A percentile compares a stretch with the other conserved stretches of the same genome.
Evolutionary conservation across 352 stramenopile species (phyloP).

Genomic region (Aphanomyces stellatus): DNA sequence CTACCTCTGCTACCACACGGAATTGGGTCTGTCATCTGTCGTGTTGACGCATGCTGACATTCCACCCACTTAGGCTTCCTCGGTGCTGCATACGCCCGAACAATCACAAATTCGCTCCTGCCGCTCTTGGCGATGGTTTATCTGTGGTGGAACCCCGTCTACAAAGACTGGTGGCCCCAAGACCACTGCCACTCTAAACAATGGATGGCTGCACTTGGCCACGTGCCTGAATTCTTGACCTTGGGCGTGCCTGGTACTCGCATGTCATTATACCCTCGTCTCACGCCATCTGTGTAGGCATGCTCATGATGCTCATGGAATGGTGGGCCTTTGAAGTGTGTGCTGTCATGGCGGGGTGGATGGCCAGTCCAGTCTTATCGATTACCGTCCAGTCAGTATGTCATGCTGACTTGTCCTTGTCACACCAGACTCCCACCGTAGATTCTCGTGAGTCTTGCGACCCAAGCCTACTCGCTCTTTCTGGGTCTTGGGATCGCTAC

Average conservation of each 20-base stretch:
- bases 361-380: constrained; percentile 50
- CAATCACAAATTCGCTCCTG: neutral
- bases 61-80: constrained; percentile 16
- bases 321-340: constrained; percentile 79
- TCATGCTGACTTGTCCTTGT: constrained; percentile 31
- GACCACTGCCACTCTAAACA: neutral
- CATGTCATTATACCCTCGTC: neutral
- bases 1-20: constrained; percentile 8
- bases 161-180: constrained; percentile 6
- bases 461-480: constrained; percentile 52
- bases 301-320: constrained; percentile 72
- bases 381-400: constrained; percentile 75
- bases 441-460: constrained; percentile 50
- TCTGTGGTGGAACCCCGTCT: constrained; percentile 8
- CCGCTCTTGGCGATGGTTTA: neutral
- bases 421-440: neutral
- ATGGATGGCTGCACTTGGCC: constrained; percentile 10
- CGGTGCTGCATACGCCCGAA: constrained; percentile 10
- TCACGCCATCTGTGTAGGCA: constrained; percentile 19
- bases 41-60: neutral
- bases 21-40: neutral
- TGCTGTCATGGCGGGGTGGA: constrained; percentile 46
- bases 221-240: constrained; percentile 18
- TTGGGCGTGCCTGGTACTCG: constrained; percentile 39
- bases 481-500: constrained; percentile 40